Conservation (phyloP, 1,284 basidiomycete species). For the Trichosporon sp. region DNA sequence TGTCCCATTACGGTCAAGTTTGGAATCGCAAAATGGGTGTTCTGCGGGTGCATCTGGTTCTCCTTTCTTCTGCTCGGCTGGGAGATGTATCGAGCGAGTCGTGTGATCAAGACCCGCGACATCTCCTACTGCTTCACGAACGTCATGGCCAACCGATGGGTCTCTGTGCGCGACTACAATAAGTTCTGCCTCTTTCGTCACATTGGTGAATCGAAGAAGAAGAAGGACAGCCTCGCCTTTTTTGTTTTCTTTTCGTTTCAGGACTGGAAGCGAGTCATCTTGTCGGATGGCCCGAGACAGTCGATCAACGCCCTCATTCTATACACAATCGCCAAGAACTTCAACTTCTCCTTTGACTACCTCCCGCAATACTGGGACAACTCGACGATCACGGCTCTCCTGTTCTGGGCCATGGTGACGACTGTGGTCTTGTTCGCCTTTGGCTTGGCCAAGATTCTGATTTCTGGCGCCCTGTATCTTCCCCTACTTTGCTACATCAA, state of each 20-base stretch:
- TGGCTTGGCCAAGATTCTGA: constrained; percentile 71
- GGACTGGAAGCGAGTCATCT: constrained; percentile 89
- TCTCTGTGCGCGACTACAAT: constrained; percentile 86
- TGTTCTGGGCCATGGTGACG: constrained; percentile 83
- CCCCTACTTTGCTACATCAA: constrained; percentile 91
- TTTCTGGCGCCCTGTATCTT: constrained; percentile 82
- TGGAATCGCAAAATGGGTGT: constrained; percentile 86
- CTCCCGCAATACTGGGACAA: constrained; percentile 23
- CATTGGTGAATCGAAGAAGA: constrained; percentile 91
- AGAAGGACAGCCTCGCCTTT: constrained; percentile 95
- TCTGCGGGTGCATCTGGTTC: constrained; percentile 95
- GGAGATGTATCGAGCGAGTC: constrained; percentile 84
- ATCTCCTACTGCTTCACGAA: constrained; percentile 97
- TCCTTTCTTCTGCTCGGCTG: constrained; percentile 78
- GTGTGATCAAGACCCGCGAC: constrained; percentile 88
- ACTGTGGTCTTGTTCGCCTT: constrained; percentile 83
- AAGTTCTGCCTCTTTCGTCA: constrained; percentile 98
- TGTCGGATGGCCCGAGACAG: constrained; percentile 97
- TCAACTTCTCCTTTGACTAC: constrained; percentile 11
- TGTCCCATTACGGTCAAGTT: constrained; percentile 84
- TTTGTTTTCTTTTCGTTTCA: constrained; percentile 99
- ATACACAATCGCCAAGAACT: constrained; percentile 80
- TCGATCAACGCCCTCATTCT: constrained; percentile 91
- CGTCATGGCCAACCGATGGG: constrained; percentile 93
- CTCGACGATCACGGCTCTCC: constrained; percentile 57